Evolutionary conservation across 2,329 filamentous ascomycete species (phyloP).

Genomic region (Exophiala oligosperma): DNA sequence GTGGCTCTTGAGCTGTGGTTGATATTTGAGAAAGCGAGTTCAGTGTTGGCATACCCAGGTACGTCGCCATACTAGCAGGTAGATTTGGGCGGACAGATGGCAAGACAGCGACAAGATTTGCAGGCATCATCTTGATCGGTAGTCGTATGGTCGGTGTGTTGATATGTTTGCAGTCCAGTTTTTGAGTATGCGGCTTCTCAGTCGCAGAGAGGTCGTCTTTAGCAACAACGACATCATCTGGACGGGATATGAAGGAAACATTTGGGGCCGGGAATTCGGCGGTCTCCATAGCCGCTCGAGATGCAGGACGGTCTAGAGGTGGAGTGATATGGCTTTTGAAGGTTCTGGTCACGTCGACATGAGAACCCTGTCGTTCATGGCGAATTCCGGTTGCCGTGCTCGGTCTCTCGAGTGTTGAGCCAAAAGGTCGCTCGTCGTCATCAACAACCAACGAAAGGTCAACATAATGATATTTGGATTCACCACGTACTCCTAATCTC

Average conservation of each 20-base stretch:
- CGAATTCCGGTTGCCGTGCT: slow-evolving; percentile 20
- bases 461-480: slow-evolving; percentile 96
- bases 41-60: slow-evolving; percentile 30
- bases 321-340: slow-evolving; percentile 21
- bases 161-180: slow-evolving; percentile 28
- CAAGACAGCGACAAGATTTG: slow-evolving; percentile 27
- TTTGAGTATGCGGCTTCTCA: slow-evolving; percentile 4
- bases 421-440: slow-evolving; percentile 26
- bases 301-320: slow-evolving; percentile 20
- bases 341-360: slow-evolving; percentile 13
- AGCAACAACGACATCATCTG: slow-evolving; percentile 1
- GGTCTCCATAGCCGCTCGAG: slow-evolving; percentile 32
- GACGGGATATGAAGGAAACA: slow-evolving; percentile 17
- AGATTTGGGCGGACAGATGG: slow-evolving; percentile 30
- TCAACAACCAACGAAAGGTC: slow-evolving; percentile 43
- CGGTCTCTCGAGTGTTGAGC: slow-evolving; percentile 16
- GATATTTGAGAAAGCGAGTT: slow-evolving; percentile 42
- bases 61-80: slow-evolving; percentile 49
- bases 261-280: slow-evolving; percentile 35
- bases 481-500: slow-evolving; percentile 85
- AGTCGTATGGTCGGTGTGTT: slow-evolving; percentile 28
- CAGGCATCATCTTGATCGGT: slow-evolving; percentile 18
- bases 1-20: slow-evolving; percentile 66
- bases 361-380: slow-evolving; percentile 24
- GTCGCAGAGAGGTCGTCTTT: not conserved